Evolutionary conservation across 352 stramenopile genomes (phyloP).

Genomic region (Saprolegnia diclina): DNA sequence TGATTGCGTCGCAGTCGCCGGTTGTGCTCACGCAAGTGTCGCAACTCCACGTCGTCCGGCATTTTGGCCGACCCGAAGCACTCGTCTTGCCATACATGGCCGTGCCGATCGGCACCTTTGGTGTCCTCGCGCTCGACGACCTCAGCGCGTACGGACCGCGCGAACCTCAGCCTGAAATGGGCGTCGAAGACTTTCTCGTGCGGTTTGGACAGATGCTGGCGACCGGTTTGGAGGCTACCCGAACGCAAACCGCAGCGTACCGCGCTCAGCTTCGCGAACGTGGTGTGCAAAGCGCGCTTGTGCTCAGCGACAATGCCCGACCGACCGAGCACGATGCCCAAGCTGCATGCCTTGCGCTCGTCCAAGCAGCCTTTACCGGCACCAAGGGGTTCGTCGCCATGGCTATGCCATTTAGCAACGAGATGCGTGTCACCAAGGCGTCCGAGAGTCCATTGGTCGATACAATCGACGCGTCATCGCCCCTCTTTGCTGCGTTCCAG

Average conservation of each 20-base stretch:
- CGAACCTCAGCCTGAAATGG: conserved; percentile 56
- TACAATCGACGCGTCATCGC: conserved; percentile 32
- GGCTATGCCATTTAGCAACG: conserved; percentile 32
- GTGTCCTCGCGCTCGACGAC: conserved; percentile 59
- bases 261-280: conserved; percentile 32
- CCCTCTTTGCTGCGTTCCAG: conserved; percentile 50
- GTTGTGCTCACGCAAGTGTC: conserved; percentile 35
- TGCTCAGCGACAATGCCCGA: conserved; percentile 41
- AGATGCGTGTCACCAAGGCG: too few species aligned
- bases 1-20: conserved; percentile 36
- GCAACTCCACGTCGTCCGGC: conserved; percentile 29
- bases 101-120: conserved; percentile 43
- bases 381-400: conserved; percentile 63
- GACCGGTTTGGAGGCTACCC: conserved; percentile 23
- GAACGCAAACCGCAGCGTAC: conserved; percentile 3
- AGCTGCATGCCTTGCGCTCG: conserved; percentile 42
- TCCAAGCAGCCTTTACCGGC: conserved; percentile 51
- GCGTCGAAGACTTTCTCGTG: conserved; percentile 66
- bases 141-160: conserved; percentile 42
- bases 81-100: conserved; percentile 60
- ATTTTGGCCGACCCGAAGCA: conserved; percentile 34
- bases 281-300: conserved; percentile 48
- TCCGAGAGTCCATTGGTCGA: too few species aligned
- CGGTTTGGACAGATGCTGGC: conserved; percentile 33
- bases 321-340: conserved; percentile 36